These are phyloP conservation scores for Cyberlindnera veronae DNA, from an alignment of 805 yeast genomes.

Conservation along the genomic window DNA sequence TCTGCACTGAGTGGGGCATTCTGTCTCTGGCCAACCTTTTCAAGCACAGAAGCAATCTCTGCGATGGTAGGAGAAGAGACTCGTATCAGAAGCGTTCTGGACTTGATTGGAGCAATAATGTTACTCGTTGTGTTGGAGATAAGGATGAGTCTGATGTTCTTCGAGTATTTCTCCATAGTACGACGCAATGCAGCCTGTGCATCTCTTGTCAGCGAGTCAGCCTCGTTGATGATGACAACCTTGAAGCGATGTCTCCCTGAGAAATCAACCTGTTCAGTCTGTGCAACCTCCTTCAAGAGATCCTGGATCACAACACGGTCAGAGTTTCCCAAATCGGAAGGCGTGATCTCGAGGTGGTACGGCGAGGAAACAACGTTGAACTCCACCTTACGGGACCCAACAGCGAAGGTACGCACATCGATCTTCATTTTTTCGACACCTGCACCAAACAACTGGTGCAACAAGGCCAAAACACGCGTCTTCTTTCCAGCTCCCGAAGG, in stretches of 20 bases:
- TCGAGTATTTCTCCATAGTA: conserved; percentile 93
- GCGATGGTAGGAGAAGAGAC: conserved; percentile 71
- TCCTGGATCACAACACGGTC: conserved; percentile 96
- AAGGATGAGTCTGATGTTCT: conserved; percentile 78
- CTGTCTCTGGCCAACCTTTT: conserved; percentile 57
- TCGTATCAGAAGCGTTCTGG: conserved; percentile 86
- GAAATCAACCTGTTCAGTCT: conserved; percentile 91
- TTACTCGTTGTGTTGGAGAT: conserved; percentile 88
- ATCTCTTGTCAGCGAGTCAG: conserved; percentile 83
- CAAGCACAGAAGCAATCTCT: conserved; percentile 58
- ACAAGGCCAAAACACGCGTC: conserved; percentile 80
- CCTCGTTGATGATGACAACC: conserved; percentile 85
- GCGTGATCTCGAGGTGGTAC: conserved; percentile 91
- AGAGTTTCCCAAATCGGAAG: conserved; percentile 93
- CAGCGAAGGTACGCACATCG: conserved; percentile 80
- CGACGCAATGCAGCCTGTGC: conserved; percentile 95
- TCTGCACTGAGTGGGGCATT: conserved; percentile 33
- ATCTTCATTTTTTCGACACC: conserved; percentile 83
- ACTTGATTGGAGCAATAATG: conserved; percentile 89
- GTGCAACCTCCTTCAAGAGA: conserved; percentile 88
- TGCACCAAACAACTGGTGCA: conserved; percentile 77
- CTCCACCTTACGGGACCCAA: conserved; percentile 75
- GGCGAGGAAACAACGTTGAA: conserved; percentile 91
- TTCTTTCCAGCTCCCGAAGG: conserved; percentile 98
- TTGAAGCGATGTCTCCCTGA: conserved; percentile 57